Conservation (phyloP, 306 rosid genomes). For the Cotoneaster glaucophyllus region DNA sequence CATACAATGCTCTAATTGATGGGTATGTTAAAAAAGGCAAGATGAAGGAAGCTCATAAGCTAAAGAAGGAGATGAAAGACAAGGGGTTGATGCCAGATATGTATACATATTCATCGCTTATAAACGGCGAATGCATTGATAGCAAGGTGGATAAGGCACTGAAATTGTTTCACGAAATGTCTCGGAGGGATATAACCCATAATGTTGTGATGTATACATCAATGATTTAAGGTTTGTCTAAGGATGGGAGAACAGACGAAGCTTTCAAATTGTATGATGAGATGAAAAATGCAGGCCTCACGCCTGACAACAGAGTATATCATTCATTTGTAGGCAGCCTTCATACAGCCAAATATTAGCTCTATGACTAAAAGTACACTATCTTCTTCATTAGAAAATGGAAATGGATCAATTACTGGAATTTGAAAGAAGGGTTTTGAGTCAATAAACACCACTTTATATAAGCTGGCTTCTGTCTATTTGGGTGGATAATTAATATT, state of each 20-base stretch:
- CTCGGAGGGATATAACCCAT: conserved; percentile 35
- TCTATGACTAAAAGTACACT: not conserved
- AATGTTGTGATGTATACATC: conserved; percentile 52
- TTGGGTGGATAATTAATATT: too few relatives aligned
- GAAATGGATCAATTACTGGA: not conserved
- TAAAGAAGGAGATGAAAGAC: conserved; percentile 48
- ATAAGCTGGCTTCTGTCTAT: not conserved
- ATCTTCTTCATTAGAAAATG: not conserved
- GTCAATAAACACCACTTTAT: not conserved
- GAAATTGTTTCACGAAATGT: conserved; percentile 59
- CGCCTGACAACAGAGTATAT: conserved; percentile 66
- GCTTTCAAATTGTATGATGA: conserved; percentile 68
- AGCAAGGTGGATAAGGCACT: conserved; percentile 59
- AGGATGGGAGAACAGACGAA: conserved; percentile 61
- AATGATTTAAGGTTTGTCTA: conserved; percentile 73
- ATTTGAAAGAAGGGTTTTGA: not conserved
- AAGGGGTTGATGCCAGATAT: conserved; percentile 58
- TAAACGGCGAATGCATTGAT: conserved; percentile 62
- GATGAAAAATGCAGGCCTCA: conserved; percentile 52
- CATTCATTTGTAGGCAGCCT: conserved; percentile 62
- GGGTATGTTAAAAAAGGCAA: conserved; percentile 61
- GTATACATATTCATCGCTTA: conserved; percentile 56
- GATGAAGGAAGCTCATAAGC: conserved; percentile 45
- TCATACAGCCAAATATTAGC: conserved; percentile 24
- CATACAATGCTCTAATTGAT: conserved; percentile 65